Percentiles rank a stretch among this genome's conserved stretches.
phyloP scores from a whole-genome alignment of 108 stramenopile genomes.

The Cylindrotheca fusiformis region DNA sequence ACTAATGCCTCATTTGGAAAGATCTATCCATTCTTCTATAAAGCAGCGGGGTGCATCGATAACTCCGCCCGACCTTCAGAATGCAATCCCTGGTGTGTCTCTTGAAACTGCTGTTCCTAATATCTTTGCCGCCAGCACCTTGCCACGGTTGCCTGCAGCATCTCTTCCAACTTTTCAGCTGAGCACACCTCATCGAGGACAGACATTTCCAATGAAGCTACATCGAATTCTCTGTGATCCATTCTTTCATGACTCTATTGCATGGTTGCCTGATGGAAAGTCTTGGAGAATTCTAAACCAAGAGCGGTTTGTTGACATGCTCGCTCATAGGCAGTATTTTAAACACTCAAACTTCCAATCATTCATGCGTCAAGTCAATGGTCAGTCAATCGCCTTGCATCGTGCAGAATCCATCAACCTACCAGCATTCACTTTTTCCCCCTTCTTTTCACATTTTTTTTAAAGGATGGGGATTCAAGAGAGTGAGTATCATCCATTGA shows the following conservation, averaged over 20 bases:
- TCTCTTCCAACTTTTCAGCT: too few relatives aligned
- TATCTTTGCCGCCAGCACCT: background rate
- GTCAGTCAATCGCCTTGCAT: background rate
- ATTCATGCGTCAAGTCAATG: constrained; percentile 23
- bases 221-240: constrained; percentile 55
- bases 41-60: too few relatives aligned
- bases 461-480: too few relatives aligned
- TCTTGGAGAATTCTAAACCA: constrained; percentile 35
- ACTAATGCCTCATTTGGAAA: too few relatives aligned
- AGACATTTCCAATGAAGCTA: constrained; percentile 55
- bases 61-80: too few relatives aligned
- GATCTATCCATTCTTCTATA: too few relatives aligned
- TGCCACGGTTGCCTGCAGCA: background rate
- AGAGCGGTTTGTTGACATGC: constrained; percentile 21
- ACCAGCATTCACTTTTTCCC: too few relatives aligned
- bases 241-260: constrained; percentile 45
- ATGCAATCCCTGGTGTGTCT: background rate
- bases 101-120: background rate
- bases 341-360: constrained; percentile 18
- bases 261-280: constrained; percentile 53
- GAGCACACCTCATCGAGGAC: background rate
- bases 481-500: too few relatives aligned
- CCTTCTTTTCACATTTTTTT: too few relatives aligned
- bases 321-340: constrained; percentile 33
- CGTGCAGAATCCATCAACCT: background rate